Evolutionary conservation across 148 eudicot species (phyloP).

Genomic region (Persicaria tinctoria): DNA sequence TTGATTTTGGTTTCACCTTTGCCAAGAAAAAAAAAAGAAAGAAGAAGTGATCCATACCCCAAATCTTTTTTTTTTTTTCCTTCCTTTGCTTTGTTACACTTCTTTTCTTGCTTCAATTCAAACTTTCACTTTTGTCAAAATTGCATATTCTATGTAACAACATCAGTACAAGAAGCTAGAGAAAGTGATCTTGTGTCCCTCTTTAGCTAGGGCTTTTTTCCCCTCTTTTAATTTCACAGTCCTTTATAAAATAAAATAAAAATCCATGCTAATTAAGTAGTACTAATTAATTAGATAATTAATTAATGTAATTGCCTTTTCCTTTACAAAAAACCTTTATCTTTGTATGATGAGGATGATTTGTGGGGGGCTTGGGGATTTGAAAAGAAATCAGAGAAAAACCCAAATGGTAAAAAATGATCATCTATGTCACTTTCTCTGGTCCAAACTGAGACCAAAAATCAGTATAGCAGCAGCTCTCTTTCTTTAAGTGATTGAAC

Average conservation of each 20-base stretch:
- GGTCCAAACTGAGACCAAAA: slow-evolving; percentile 27
- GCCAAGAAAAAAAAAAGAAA: not conserved
- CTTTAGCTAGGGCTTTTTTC: not conserved
- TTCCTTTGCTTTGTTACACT: not conserved
- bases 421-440: not conserved
- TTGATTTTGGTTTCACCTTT: not conserved
- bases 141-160: slow-evolving; percentile 12
- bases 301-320: not conserved
- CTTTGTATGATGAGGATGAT: not conserved
- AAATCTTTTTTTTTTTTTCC: not conserved
- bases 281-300: too few relatives aligned
- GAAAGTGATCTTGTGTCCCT: slow-evolving; percentile 8
- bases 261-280: too few relatives aligned
- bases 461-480: slow-evolving; percentile 19
- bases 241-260: too few relatives aligned
- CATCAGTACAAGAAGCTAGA: not conserved
- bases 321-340: not conserved
- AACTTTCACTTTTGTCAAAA: slow-evolving; percentile 34
- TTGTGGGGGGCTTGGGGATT: slow-evolving; percentile 1
- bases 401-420: not conserved
- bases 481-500: slow-evolving; percentile 60
- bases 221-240: not conserved
- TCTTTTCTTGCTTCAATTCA: slow-evolving; percentile 35
- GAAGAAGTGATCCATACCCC: not conserved
- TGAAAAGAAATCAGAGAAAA: not conserved